A percentile compares a stretch with the other conserved stretches of the same genome.
phyloP scores from a whole-genome alignment of 2,329 filamentous ascomycete species.

The Trichoderma afroharzianum region DNA sequence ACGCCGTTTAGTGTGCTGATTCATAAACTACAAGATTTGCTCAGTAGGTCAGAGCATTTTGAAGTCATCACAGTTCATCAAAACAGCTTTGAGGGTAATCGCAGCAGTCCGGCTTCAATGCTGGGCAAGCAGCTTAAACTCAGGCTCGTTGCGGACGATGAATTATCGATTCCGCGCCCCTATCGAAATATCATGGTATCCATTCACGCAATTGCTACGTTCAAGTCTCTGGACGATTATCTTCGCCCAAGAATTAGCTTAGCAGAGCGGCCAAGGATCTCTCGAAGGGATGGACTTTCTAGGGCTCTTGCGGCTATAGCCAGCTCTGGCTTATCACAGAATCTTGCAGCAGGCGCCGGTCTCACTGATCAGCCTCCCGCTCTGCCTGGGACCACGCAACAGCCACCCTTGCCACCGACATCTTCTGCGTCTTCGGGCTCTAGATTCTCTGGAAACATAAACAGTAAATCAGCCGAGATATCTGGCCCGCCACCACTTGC shows the following conservation, averaged over 20 bases:
- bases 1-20: conserved; percentile 89
- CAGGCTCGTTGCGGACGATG: conserved; percentile 82
- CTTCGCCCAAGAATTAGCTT: conserved; percentile 82
- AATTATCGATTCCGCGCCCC: conserved; percentile 80
- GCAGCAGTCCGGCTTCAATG: conserved; percentile 92
- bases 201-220: conserved; percentile 96
- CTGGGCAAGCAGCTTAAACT: conserved; percentile 91
- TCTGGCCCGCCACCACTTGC: conserved; percentile 43
- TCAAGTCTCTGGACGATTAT: conserved; percentile 95
- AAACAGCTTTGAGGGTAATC: conserved; percentile 83
- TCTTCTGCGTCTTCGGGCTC: conserved; percentile 42
- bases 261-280: conserved; percentile 62
- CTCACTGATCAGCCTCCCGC: conserved; percentile 45
- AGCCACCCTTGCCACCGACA: conserved; percentile 30
- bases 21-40: conserved; percentile 89
- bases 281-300: conserved; percentile 62
- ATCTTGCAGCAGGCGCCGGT: conserved; percentile 42
- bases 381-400: conserved; percentile 34
- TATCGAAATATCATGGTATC: conserved; percentile 97
- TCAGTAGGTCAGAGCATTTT: conserved; percentile 96
- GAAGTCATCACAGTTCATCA: conserved; percentile 95
- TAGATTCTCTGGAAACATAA: conserved; percentile 43
- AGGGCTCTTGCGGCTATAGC: conserved; percentile 74
- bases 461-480: conserved; percentile 45
- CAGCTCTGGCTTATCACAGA: conserved; percentile 61